Evolutionary conservation across 106 monocot species (phyloP).

Genomic region (Xerophyta viscosa): DNA sequence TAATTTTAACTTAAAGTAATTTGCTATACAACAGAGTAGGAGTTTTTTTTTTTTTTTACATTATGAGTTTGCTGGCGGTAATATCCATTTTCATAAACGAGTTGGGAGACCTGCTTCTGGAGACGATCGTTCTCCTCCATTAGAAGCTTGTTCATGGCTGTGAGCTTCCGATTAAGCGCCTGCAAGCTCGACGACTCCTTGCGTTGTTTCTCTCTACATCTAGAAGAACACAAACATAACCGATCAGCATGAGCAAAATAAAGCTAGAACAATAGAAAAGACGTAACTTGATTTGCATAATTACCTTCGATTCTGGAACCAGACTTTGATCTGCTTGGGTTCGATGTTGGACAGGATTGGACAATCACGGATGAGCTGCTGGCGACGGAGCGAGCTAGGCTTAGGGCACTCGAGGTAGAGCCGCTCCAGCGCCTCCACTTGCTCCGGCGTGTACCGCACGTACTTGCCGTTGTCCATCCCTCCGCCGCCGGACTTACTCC

Average conservation of each 20-base stretch:
- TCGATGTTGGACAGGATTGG: conserved; percentile 67
- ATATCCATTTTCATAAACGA: conserved; percentile 56
- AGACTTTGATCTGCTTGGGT: conserved; percentile 79
- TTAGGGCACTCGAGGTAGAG: conserved; percentile 71
- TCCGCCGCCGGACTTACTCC: neutral
- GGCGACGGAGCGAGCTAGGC: conserved; percentile 58
- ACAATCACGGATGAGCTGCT: conserved; percentile 63
- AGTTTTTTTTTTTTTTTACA: conserved; percentile 14
- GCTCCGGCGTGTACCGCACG: conserved; percentile 66
- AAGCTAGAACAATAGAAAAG: neutral
- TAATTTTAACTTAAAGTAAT: too few relatives aligned
- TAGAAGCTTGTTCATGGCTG: conserved; percentile 75
- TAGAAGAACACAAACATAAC: neutral
- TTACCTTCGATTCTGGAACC: conserved; percentile 78
- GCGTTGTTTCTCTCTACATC: conserved; percentile 72
- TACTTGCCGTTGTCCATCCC: conserved; percentile 55
- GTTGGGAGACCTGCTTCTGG: conserved; percentile 73
- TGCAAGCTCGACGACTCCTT: conserved; percentile 65
- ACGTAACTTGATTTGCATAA: neutral
- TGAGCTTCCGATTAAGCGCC: conserved; percentile 52
- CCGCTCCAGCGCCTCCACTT: conserved; percentile 68
- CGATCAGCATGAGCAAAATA: neutral
- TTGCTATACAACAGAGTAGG: neutral
- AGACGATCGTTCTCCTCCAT: conserved; percentile 79
- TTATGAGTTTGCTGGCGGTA: conserved; percentile 44